Evolutionary conservation across 208 protist species (phyloP).

Genomic region (Crithidia thermophila): DNA sequence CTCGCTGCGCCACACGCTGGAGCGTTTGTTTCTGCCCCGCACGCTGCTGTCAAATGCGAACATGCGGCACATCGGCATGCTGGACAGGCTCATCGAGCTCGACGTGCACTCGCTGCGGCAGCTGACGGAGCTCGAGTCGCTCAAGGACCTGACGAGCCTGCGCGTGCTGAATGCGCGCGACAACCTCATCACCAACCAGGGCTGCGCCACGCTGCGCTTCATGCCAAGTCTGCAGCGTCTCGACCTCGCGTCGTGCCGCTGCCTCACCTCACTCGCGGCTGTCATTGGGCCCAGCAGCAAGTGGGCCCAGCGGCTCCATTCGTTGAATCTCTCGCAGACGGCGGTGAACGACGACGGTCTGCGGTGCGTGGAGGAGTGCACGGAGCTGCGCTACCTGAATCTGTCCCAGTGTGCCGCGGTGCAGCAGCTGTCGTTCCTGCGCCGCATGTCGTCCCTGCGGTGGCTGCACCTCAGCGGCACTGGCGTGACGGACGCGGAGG

Average conservation of each 20-base stretch:
- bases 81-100: conserved; percentile 53
- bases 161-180: conserved; percentile 56
- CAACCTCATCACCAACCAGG: conserved; percentile 46
- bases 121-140: conserved; percentile 41
- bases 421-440: conserved; percentile 34
- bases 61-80: conserved; percentile 45
- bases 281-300: conserved; percentile 5
- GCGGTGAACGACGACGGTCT: conserved; percentile 38
- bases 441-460: conserved; percentile 35
- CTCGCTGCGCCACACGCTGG: conserved; percentile 30
- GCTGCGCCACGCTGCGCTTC: conserved; percentile 18
- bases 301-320: conserved; percentile 26
- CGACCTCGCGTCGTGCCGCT: conserved; percentile 27
- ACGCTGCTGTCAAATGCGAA: conserved; percentile 59
- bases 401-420: conserved; percentile 48
- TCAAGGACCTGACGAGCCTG: conserved; percentile 47
- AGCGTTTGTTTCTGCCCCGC: conserved; percentile 47
- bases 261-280: conserved; percentile 26
- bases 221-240: conserved; percentile 31
- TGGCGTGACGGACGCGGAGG: conserved; percentile 39
- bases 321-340: conserved; percentile 58
- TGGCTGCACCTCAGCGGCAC: conserved; percentile 56
- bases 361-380: conserved; percentile 31
- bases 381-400: conserved; percentile 52
- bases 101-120: conserved; percentile 60